These are phyloP conservation scores for Exsudoporus floridanus DNA, from an alignment of 1,284 basidiomycete species.

Conservation along the genomic window DNA sequence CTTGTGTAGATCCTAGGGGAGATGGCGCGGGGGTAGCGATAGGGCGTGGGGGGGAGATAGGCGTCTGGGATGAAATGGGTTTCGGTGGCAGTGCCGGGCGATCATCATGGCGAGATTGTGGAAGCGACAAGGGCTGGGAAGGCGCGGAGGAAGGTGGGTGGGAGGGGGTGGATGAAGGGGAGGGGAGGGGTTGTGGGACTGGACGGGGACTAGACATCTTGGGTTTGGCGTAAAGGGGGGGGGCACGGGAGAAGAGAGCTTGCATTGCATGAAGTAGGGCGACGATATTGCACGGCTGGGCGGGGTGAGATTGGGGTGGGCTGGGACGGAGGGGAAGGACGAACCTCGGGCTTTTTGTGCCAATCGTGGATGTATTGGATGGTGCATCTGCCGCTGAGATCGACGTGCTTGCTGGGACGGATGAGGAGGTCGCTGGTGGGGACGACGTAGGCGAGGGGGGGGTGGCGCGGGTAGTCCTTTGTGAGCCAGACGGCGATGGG, in stretches of 20 bases:
- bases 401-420: constrained; percentile 72
- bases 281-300: constrained; percentile 66
- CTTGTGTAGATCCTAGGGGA: constrained; percentile 19
- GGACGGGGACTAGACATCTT: constrained; percentile 31
- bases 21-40: constrained; percentile 4
- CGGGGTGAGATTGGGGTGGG: constrained; percentile 14
- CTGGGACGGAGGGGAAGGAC: constrained; percentile 28
- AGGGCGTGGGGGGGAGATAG: constrained; percentile 20
- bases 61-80: constrained; percentile 35
- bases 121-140: constrained; percentile 18
- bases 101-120: constrained; percentile 23
- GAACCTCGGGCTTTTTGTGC: constrained; percentile 83
- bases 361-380: constrained; percentile 75
- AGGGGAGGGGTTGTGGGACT: constrained; percentile 24
- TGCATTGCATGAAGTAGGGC: constrained; percentile 73
- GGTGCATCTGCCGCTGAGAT: constrained; percentile 77
- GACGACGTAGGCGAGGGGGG: constrained; percentile 92
- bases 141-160: no score
- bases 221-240: constrained; percentile 91
- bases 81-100: constrained; percentile 50
- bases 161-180: constrained; percentile 22
- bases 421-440: constrained; percentile 94
- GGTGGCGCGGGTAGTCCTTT: constrained; percentile 73
- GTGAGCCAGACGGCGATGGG: constrained; percentile 90
- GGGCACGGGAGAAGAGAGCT: constrained; percentile 78